Conservation (phyloP, 2,329 filamentous ascomycete genomes). For the Aurifilum marmelostoma region DNA sequence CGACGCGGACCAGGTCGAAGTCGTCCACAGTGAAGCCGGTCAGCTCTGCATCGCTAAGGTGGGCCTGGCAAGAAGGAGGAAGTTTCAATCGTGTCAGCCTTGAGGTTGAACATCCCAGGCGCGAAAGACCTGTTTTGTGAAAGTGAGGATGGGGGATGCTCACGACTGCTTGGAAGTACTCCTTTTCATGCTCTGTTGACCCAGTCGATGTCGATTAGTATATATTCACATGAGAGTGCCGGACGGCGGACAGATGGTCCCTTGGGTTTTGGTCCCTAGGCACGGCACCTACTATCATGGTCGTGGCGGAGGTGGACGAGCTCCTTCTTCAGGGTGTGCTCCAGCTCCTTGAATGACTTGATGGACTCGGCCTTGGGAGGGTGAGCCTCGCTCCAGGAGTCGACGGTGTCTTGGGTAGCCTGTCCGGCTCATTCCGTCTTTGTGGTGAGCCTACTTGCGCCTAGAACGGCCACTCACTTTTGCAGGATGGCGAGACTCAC, state of each 20-base stretch:
- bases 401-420: conserved; percentile 58
- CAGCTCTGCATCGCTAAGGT: conserved; percentile 45
- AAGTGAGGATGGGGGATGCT: conserved; percentile 13
- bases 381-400: conserved; percentile 50
- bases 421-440: conserved; percentile 30
- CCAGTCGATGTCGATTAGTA: background rate
- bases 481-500: conserved; percentile 9
- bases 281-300: conserved; percentile 46
- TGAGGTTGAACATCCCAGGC: too few relatives aligned
- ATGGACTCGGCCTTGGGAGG: conserved; percentile 55
- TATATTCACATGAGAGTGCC: conserved; percentile 12
- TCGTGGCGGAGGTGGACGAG: conserved; percentile 54
- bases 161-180: conserved; percentile 57
- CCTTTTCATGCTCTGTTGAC: conserved; percentile 53
- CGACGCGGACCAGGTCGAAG: conserved; percentile 50
- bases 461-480: background rate
- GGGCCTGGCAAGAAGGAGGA: conserved; percentile 30
- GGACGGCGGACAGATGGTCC: background rate
- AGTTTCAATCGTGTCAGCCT: background rate
- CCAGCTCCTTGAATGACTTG: conserved; percentile 52
- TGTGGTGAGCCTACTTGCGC: conserved; percentile 12
- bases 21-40: conserved; percentile 43
- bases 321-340: conserved; percentile 54
- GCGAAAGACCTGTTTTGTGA: too few relatives aligned
- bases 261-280: background rate